Percentiles rank a stretch among this genome's conserved stretches.
phyloP scores from a whole-genome alignment of 2,329 filamentous ascomycete genomes.

The Magnaporthiopsis rhizophila region DNA sequence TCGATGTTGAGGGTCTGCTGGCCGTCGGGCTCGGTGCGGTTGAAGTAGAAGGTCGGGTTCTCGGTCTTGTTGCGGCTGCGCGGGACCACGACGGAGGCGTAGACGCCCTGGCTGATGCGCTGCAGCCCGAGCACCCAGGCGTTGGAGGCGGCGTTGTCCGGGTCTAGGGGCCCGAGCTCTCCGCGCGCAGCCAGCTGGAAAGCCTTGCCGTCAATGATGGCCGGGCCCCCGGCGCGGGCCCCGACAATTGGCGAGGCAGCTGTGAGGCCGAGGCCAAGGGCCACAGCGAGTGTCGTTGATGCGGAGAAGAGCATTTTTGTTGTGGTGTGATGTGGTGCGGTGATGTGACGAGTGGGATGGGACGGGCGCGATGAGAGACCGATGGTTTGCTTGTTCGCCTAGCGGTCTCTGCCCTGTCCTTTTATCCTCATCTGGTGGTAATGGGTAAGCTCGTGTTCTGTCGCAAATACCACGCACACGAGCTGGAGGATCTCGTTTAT shows the following conservation, averaged over 20 bases:
- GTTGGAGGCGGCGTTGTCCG: conserved; percentile 4
- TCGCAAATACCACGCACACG: neutral
- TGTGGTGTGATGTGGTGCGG: neutral
- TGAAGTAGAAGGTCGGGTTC: conserved; percentile 7
- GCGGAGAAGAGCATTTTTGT: conserved; percentile 4
- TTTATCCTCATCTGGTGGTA: no score
- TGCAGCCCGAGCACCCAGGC: conserved; percentile 4
- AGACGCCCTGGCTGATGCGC: conserved; percentile 1
- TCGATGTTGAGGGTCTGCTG: conserved; percentile 4
- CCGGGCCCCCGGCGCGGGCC: neutral
- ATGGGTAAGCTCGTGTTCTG: no score
- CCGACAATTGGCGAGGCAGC: neutral
- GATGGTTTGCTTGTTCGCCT: no score
- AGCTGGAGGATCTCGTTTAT: neutral
- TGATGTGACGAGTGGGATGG: neutral
- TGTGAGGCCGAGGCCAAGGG: conserved; percentile 1
- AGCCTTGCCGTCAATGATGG: conserved; percentile 4
- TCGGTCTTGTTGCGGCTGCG: conserved; percentile 3
- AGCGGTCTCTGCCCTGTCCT: no score
- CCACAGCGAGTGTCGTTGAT: neutral
- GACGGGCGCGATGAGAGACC: neutral
- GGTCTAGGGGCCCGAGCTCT: conserved; percentile 2
- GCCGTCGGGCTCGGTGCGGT: neutral
- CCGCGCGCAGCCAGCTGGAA: conserved; percentile 2
- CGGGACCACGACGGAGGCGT: conserved; percentile 1